Base-by-base conservation (phyloP, 2,329 filamentous ascomycete species). In the Myriosclerotinia duriaeana region DNA sequence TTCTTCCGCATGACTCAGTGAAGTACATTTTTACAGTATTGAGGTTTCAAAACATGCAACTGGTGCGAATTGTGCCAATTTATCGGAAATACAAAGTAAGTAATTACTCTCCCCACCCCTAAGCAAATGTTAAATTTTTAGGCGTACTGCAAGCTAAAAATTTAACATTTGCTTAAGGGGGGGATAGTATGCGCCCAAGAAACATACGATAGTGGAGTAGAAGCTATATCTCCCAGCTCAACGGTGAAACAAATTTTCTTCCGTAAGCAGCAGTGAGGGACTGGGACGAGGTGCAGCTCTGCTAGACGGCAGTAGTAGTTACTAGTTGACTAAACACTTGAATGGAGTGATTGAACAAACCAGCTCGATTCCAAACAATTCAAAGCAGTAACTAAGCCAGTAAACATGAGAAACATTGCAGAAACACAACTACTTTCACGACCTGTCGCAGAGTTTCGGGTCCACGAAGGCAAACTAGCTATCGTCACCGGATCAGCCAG, bases 401-500 rank as follows among this genome's bases (percentile, higher is more conserved):
- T 53, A 46, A 56, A 52, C 9, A 65, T 58, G 42, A 6, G 17
- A 20, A 6, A 20, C 4, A 46, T n/a, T 46, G 6, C 42, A 38
- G 11, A n/a, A 7, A n/a, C n/a, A 42, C 5, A 44, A 38, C 40
- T 55, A 34, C 48, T 14, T 12, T 55, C 38, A 36, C 22, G 30
- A 2, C 71, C 53, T 72, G 42, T 66, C 72, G 42, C 80, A 89
- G 26, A 86, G 15, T 17, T 34, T 26, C 62, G 62, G 17, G 9
- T 50, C 8, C 53, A 64, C 34, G 85, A 91, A 76, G 89, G 89
- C 72, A 92, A 92, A 77, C 81, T 92, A 64, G 90, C 85, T 65
- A 87, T 94, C 71, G 83, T 93, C 60, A 94, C 91, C 1, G 91
- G 91, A 61, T 89, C 87, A 66, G 91, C 90, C 65, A 81, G 91